Conservation (phyloP, 495 filamentous ascomycete genomes). For the Bryoglossum gracile region DNA sequence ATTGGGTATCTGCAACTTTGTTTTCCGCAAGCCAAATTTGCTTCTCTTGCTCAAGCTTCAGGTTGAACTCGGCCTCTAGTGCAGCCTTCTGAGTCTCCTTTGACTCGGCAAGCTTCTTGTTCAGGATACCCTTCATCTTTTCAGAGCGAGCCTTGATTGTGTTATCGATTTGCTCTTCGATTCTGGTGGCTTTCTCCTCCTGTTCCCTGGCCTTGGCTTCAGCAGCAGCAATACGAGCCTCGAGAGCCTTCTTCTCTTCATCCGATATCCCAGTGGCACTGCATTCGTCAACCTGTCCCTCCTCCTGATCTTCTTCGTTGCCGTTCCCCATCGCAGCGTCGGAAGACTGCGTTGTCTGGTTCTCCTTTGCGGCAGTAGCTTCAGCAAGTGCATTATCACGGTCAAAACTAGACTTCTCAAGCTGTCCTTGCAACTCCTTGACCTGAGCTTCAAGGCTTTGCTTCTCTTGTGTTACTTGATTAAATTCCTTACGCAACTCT, state of each 20-base stretch:
- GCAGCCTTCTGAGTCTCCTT: constrained; percentile 36
- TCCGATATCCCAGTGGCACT: constrained; percentile 32
- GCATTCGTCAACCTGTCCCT: constrained; percentile 25
- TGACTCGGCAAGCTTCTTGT: constrained; percentile 60
- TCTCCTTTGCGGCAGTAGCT: constrained; percentile 40
- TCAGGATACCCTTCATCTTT: constrained; percentile 63
- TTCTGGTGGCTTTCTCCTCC: constrained; percentile 48
- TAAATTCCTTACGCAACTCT: constrained; percentile 27
- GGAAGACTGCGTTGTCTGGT: constrained; percentile 29
- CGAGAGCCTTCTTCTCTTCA: constrained; percentile 44
- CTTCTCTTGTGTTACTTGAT: constrained; percentile 24
- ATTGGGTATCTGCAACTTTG: constrained; percentile 1
- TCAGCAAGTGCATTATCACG: constrained; percentile 35
- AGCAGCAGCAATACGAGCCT: constrained; percentile 37
- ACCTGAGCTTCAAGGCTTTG: constrained; percentile 33
- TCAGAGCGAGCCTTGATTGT: constrained; percentile 61
- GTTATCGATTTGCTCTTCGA: constrained; percentile 45
- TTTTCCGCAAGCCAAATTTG: constrained; percentile 45
- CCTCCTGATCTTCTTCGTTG: constrained; percentile 26
- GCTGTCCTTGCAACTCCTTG: constrained; percentile 38
- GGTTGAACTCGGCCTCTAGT: constrained; percentile 51
- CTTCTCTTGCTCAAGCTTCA: constrained; percentile 58
- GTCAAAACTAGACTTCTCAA: constrained; percentile 38
- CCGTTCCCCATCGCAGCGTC: constrained; percentile 30
- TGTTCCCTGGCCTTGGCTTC: constrained; percentile 34